Conservation (phyloP, 768 basidiomycete genomes). For the Strobilomyces confusus region DNA sequence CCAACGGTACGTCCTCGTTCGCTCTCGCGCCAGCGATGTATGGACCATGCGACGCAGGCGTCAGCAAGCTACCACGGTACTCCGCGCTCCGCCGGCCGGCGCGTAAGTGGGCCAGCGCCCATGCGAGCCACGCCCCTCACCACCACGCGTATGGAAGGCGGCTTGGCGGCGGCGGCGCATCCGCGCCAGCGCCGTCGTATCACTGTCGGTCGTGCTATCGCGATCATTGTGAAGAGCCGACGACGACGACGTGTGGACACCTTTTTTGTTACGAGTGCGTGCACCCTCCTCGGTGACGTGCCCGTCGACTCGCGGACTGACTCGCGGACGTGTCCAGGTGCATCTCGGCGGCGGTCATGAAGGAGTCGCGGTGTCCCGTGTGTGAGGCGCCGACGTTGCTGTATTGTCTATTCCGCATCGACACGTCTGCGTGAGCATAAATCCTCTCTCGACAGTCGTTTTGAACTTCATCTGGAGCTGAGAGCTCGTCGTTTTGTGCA, state of each 20-base stretch:
- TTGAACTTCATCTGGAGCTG: not conserved
- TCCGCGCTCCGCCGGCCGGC: constrained; percentile 24
- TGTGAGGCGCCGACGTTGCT: constrained; percentile 49
- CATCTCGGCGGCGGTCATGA: constrained; percentile 47
- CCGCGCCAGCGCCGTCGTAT: constrained; percentile 16
- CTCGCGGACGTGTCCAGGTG: constrained; percentile 35
- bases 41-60: constrained; percentile 16
- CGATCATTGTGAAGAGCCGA: constrained; percentile 50
- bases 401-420: constrained; percentile 54
- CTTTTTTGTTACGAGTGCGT: constrained; percentile 51
- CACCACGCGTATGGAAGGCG: constrained; percentile 9
- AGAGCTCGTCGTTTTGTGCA: too few relatives aligned
- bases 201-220: constrained; percentile 50
- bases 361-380: constrained; percentile 46
- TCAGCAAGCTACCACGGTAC: constrained; percentile 31
- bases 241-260: constrained; percentile 62
- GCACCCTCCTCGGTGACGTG: not conserved
- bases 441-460: not conserved
- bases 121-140: constrained; percentile 3
- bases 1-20: too few relatives aligned
- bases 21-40: too few relatives aligned
- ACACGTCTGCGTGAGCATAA: constrained; percentile 30
- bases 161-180: not conserved
- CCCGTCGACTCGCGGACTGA: too few relatives aligned
- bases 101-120: constrained; percentile 15